Evolutionary conservation across 2,329 filamentous ascomycete genomes (phyloP).

Genomic region (Fusarium tuaranense): DNA sequence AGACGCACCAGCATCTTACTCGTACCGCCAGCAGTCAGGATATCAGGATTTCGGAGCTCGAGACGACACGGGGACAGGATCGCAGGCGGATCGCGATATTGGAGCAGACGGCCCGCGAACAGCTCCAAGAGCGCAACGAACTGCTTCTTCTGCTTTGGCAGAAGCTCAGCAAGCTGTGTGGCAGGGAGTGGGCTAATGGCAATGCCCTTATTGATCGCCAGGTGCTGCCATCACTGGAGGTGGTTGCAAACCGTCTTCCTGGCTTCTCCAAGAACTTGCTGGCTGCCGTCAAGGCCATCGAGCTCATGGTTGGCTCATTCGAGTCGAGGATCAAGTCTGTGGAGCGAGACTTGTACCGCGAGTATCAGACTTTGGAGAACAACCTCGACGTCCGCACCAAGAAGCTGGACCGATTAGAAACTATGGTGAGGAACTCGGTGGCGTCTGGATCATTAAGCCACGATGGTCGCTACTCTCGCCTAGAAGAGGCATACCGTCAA

Average conservation of each 20-base stretch:
- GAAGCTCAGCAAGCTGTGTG: conserved; percentile 85
- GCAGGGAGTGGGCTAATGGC: conserved; percentile 90
- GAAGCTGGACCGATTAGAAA: conserved; percentile 88
- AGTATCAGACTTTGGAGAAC: conserved; percentile 88
- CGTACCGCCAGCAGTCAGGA: conserved; percentile 89
- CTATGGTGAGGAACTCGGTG: conserved; percentile 76
- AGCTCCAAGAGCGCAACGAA: conserved; percentile 89
- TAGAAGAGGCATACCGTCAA: conserved; percentile 72
- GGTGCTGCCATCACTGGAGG: conserved; percentile 83
- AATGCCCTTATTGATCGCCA: conserved; percentile 92
- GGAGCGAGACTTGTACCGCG: conserved; percentile 91
- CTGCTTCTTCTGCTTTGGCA: conserved; percentile 93
- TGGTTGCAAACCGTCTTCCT: conserved; percentile 85
- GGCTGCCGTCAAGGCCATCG: conserved; percentile 87
- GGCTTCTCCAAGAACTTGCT: conserved; percentile 93
- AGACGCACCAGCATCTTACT: conserved; percentile 87
- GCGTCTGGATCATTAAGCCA: conserved; percentile 60
- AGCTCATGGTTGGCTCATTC: conserved; percentile 82
- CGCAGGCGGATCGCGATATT: conserved; percentile 80
- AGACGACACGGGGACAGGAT: conserved; percentile 81
- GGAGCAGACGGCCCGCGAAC: conserved; percentile 85
- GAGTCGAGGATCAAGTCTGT: conserved; percentile 83
- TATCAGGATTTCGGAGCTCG: conserved; percentile 85
- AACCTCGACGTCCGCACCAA: conserved; percentile 84
- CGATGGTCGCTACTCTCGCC: conserved; percentile 60